Evolutionary conservation across 1,284 basidiomycete species (phyloP), one percentile per base, ranked within the genome.

Genomic region (Cutaneotrichosporon sp.): DNA sequence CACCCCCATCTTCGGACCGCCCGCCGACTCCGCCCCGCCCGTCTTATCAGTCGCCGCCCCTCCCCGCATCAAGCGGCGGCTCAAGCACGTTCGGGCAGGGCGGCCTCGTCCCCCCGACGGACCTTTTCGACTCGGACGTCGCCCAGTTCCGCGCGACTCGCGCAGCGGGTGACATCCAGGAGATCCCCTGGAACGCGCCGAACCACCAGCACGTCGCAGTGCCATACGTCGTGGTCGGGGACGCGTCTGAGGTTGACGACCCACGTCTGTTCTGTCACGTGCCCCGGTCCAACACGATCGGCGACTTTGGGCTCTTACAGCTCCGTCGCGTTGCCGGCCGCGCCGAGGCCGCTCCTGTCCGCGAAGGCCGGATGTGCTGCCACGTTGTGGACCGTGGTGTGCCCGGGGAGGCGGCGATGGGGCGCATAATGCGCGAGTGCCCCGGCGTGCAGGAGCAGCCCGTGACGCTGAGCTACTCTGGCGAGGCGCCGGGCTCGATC

Each of bases 281-380:
- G 2, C n/a, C n/a, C 3, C 13, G 43, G 13, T 42, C 38, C 18
- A 42, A 42, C 20, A 16, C 55, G 4, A 27, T 57, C 10, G 55
- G 55, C 24, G 55, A 57, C 46, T 49, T 57, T 36, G 36, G 55
- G 20, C 13, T 57, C 13, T 46, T 57, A 22, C 55, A 57, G 18
- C 34, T 57, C 25, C 55, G 55, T 11, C 45, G 55, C 3, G 34
- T 57, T 6, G 55, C 55, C 9, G 55, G 46, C 11, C 55, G 55
- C 22, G 46, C 29, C 1, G 46, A 22, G 29, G 54, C 14, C 22
- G 34, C 11, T 1, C 33, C 29, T 2, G 55, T 36, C 20, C 20
- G 22, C 29, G 55, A 57, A 42, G 33, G 46, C 11, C 43, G 46
- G n/a, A 43, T 57, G 33, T 57, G 55, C 34, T 46, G 24, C 29